phyloP scores from a whole-genome alignment of 495 filamentous ascomycete species.

The Daldinia vernicosa region DNA sequence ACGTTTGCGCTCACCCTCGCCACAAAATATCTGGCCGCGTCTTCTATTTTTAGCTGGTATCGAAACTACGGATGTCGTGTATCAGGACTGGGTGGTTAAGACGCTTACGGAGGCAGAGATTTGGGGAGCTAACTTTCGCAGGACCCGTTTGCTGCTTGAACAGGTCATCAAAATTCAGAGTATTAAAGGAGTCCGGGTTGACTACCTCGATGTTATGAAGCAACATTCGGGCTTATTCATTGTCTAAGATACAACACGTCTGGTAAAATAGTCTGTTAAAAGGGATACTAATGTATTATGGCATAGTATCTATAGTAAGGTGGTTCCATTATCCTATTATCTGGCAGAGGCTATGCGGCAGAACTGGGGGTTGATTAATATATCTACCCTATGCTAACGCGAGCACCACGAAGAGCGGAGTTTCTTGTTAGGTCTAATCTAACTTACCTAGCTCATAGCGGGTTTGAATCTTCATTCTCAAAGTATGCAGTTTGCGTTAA shows the following conservation, averaged over 20 bases:
- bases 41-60: slow-evolving; percentile 30
- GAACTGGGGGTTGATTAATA: not conserved
- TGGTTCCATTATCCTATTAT: not conserved
- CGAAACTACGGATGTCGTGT: slow-evolving; percentile 23
- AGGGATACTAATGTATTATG: not conserved
- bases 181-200: slow-evolving; percentile 22
- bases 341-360: not conserved
- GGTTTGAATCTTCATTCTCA: not conserved
- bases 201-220: slow-evolving; percentile 32
- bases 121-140: slow-evolving; percentile 32
- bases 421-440: not conserved
- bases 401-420: not conserved
- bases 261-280: not conserved
- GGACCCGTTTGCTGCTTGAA: slow-evolving; percentile 25
- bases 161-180: slow-evolving; percentile 28
- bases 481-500: not conserved
- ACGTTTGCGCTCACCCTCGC: slow-evolving; percentile 24
- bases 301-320: not conserved
- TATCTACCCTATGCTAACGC: not conserved
- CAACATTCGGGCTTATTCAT: slow-evolving; percentile 25
- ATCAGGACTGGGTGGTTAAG: slow-evolving; percentile 27
- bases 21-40: slow-evolving; percentile 32
- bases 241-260: slow-evolving; percentile 6
- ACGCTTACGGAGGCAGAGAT: slow-evolving; percentile 22
- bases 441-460: not conserved